phyloP scores from a whole-genome alignment of 352 stramenopile species.

The Phytophthora megakarya region DNA sequence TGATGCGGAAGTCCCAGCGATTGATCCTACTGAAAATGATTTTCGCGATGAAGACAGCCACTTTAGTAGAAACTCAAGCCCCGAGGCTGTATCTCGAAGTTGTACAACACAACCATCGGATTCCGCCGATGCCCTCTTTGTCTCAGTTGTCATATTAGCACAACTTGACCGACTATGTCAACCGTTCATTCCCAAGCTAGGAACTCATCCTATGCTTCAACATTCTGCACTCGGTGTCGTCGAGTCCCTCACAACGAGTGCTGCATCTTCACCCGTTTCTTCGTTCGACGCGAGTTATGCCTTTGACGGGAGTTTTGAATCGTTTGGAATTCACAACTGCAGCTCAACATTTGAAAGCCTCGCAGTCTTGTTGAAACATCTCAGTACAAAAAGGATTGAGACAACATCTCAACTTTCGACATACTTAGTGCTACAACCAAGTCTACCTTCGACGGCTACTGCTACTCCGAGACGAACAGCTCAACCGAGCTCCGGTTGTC shows the following conservation, averaged over 20 bases:
- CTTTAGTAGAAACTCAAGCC: constrained; percentile 1
- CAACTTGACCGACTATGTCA: constrained; percentile 78
- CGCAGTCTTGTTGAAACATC: constrained; percentile 40
- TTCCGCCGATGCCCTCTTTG: constrained; percentile 38
- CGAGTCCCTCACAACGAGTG: constrained; percentile 20
- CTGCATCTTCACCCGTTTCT: background rate
- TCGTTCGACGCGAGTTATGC: constrained; percentile 15
- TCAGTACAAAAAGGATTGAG: constrained; percentile 49
- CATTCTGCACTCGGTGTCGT: constrained; percentile 31
- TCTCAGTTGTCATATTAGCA: constrained; percentile 67
- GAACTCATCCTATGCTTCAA: constrained; percentile 35
- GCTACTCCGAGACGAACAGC: constrained; percentile 10
- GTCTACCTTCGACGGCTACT: background rate
- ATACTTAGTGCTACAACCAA: background rate
- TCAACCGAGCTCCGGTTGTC: background rate
- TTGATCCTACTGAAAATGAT: constrained; percentile 44
- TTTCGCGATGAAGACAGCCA: constrained; percentile 52
- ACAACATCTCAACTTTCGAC: constrained; percentile 15
- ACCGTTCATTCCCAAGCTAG: constrained; percentile 49
- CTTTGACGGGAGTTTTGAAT: constrained; percentile 54
- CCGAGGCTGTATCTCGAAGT: background rate
- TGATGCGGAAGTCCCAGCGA: constrained; percentile 24
- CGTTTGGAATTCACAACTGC: constrained; percentile 44
- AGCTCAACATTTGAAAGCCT: constrained; percentile 58
- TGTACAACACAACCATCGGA: background rate